Evolutionary conservation across 768 basidiomycete genomes (phyloP).

Genomic region (Boletales sp.): DNA sequence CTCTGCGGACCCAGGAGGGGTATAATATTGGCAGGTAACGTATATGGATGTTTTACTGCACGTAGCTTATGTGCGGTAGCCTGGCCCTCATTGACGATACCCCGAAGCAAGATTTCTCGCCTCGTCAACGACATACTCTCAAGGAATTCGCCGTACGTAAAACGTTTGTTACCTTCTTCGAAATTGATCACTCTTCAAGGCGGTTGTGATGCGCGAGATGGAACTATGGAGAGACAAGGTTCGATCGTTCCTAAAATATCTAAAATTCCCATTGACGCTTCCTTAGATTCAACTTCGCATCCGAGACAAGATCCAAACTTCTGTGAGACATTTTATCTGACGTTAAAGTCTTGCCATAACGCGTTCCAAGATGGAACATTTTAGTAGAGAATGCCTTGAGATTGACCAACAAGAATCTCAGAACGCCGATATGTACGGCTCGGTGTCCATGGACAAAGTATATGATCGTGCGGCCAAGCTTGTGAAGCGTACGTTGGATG

Average conservation of each 20-base stretch:
- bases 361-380: conserved; percentile 77
- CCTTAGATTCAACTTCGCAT: conserved; percentile 81
- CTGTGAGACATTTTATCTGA: conserved; percentile 43
- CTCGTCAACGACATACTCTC: conserved; percentile 84
- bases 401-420: conserved; percentile 55
- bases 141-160: conserved; percentile 80
- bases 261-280: background rate
- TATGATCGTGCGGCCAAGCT: conserved; percentile 89
- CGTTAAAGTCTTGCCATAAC: background rate
- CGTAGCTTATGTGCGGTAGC: conserved; percentile 33
- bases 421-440: conserved; percentile 21
- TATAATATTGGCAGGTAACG: conserved; percentile 82
- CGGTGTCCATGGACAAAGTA: conserved; percentile 74
- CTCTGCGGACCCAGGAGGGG: conserved; percentile 84
- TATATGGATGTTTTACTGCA: background rate
- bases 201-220: conserved; percentile 92
- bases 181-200: conserved; percentile 32
- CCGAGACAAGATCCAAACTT: conserved; percentile 87
- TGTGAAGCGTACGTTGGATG: conserved; percentile 85
- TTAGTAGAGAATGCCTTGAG: conserved; percentile 91
- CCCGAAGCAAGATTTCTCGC: conserved; percentile 81
- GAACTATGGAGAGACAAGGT: conserved; percentile 95
- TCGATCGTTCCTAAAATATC: background rate
- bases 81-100: conserved; percentile 82
- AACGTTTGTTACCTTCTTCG: background rate